These are phyloP conservation scores for Zalaria sp. DNA, from an alignment of 2,329 filamentous ascomycete species.

Conservation along the genomic window DNA sequence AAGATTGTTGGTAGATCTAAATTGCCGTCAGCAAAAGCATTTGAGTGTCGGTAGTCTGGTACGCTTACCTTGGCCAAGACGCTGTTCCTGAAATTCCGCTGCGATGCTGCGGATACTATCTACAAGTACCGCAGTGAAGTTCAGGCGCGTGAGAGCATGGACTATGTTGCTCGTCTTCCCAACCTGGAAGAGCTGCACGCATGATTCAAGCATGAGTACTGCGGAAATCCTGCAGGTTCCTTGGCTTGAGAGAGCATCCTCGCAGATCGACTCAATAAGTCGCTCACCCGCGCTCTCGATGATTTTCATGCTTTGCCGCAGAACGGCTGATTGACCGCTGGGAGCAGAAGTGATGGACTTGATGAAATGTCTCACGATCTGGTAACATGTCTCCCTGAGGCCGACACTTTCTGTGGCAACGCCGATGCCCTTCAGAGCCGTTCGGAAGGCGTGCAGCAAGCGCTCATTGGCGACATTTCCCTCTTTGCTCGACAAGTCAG, in stretches of 20 bases:
- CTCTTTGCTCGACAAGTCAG: slow-evolving; percentile 28
- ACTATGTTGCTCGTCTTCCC: slow-evolving; percentile 63
- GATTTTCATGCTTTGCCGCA: slow-evolving; percentile 28
- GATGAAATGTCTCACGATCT: slow-evolving; percentile 35
- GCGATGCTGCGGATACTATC: slow-evolving; percentile 73
- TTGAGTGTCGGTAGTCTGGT: neutral
- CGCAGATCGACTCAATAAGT: slow-evolving; percentile 74
- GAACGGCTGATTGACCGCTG: slow-evolving; percentile 13
- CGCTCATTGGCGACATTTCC: slow-evolving; percentile 71
- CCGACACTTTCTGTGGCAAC: slow-evolving; percentile 18
- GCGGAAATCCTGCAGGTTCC: slow-evolving; percentile 72
- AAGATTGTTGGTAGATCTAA: slow-evolving; percentile 41
- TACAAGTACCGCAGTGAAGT: slow-evolving; percentile 81
- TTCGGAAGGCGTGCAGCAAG: slow-evolving; percentile 80
- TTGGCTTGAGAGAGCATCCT: slow-evolving; percentile 81
- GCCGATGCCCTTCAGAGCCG: slow-evolving; percentile 46
- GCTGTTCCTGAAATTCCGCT: slow-evolving; percentile 39
- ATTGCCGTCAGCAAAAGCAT: slow-evolving; percentile 3
- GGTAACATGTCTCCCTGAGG: slow-evolving; percentile 76
- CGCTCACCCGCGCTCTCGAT: slow-evolving; percentile 68
- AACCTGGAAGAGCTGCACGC: slow-evolving; percentile 56
- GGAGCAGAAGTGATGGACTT: neutral
- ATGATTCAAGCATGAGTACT: slow-evolving; percentile 64
- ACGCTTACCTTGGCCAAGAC: slow-evolving; percentile 13
- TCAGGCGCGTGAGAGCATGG: slow-evolving; percentile 67